Conservation (phyloP, 192 early-diverging fungal species). For the Rhizoclosmatium sp. region DNA sequence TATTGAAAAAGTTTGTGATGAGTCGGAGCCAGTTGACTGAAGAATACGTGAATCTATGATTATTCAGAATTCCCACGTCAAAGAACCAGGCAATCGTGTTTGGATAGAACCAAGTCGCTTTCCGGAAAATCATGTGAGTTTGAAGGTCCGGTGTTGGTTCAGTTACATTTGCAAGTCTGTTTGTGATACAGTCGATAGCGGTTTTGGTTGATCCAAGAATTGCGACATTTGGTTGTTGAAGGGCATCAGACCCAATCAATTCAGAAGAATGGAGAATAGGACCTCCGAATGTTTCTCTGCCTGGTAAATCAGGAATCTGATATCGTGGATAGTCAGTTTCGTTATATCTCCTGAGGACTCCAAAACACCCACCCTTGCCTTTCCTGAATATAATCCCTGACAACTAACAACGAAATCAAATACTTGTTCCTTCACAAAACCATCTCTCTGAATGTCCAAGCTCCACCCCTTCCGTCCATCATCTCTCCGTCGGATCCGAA, state of each 20-base stretch:
- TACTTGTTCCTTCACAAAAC: not conserved
- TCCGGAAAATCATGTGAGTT: constrained; percentile 15
- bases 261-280: constrained; percentile 10
- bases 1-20: not conserved
- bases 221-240: not conserved
- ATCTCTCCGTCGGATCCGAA: not conserved
- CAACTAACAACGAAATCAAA: constrained; percentile 28
- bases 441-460: not conserved
- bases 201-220: constrained; percentile 15
- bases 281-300: constrained; percentile 4
- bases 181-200: not conserved
- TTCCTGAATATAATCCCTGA: constrained; percentile 16
- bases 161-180: not conserved
- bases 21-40: not conserved
- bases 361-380: not conserved
- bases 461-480: not conserved
- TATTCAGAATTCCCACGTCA: not conserved
- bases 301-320: constrained; percentile 3
- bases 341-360: not conserved
- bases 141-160: not conserved
- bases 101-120: not conserved
- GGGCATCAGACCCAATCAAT: not conserved
- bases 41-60: not conserved
- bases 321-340: not conserved
- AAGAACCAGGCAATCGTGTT: not conserved